Conservation (phyloP, 108 stramenopile species). For the Fistulifera solaris region DNA sequence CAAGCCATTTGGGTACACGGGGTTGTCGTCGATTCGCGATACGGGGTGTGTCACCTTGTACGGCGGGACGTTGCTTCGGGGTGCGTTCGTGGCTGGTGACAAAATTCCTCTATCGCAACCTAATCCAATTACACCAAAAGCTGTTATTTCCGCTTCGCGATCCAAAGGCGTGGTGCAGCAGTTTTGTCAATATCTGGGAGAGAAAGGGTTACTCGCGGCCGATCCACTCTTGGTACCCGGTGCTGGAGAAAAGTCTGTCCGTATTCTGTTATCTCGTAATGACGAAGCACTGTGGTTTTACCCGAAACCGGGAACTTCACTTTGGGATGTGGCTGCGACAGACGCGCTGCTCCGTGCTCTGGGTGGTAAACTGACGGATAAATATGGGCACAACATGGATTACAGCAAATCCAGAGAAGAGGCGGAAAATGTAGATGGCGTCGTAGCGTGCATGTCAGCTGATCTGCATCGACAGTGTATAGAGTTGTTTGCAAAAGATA, state of each 20-base stretch:
- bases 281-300: constrained; percentile 56
- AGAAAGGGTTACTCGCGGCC: constrained; percentile 28
- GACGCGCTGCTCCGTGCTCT: constrained; percentile 43
- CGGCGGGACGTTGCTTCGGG: constrained; percentile 41
- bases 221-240: constrained; percentile 33
- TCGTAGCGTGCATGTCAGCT: constrained; percentile 38
- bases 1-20: constrained; percentile 46
- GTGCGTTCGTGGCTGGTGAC: constrained; percentile 36
- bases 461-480: constrained; percentile 36
- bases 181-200: constrained; percentile 31
- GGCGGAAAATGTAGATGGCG: constrained; percentile 40
- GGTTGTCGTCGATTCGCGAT: constrained; percentile 23
- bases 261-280: constrained; percentile 24
- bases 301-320: constrained; percentile 49
- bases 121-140: constrained; percentile 16
- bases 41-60: constrained; percentile 42
- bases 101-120: neutral
- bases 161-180: constrained; percentile 37
- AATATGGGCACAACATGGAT: constrained; percentile 41
- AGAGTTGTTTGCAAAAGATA: constrained; percentile 27
- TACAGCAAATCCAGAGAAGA: constrained; percentile 37
- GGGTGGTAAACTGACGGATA: constrained; percentile 47
- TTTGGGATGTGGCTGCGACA: constrained; percentile 58
- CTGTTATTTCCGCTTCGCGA: constrained; percentile 42
- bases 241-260: constrained; percentile 48